phyloP scores from a whole-genome alignment of 139 green algal species.

The Chlorella sp. region DNA sequence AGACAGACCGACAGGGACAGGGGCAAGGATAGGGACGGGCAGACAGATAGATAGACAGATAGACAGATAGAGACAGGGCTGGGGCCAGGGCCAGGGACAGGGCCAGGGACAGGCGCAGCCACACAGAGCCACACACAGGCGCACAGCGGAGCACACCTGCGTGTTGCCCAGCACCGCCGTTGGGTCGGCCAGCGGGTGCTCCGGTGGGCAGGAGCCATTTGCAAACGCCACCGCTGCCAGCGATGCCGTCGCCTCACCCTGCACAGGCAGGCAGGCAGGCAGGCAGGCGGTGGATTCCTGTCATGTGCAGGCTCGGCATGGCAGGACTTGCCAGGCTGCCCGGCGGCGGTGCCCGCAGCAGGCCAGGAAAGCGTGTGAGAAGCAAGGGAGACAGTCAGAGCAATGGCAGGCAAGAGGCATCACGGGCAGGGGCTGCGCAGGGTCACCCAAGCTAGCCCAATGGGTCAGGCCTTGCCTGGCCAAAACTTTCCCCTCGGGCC shows the following conservation, averaged over 20 bases:
- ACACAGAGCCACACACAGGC: background rate
- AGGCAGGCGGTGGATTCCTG: background rate
- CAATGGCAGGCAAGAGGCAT: too few relatives aligned
- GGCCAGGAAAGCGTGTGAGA: too few relatives aligned
- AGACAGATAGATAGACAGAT: background rate
- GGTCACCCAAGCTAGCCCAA: too few relatives aligned
- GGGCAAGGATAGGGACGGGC: conserved; percentile 14
- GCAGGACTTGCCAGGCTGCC: too few relatives aligned
- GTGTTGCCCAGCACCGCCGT: conserved; percentile 36
- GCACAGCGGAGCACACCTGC: background rate
- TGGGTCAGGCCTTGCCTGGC: too few relatives aligned
- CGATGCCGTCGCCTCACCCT: conserved; percentile 64
- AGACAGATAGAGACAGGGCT: too few relatives aligned
- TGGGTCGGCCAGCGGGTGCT: conserved; percentile 55
- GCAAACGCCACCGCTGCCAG: conserved; percentile 56
- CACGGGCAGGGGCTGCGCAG: too few relatives aligned
- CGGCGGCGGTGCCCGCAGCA: too few relatives aligned
- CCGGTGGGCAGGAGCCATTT: conserved; percentile 64
- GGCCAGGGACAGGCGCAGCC: too few relatives aligned
- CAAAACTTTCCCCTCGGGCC: too few relatives aligned
- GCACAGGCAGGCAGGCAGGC: conserved; percentile 1
- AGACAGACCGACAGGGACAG: conserved; percentile 42
- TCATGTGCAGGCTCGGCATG: background rate
- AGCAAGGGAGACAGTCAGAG: too few relatives aligned
- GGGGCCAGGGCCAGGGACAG: too few relatives aligned